A percentile compares a stretch with the other conserved stretches of the same genome.
These are phyloP conservation scores for Camellia lanceoleosa DNA, from an alignment of 148 eudicot genomes.

Conservation along the genomic window DNA sequence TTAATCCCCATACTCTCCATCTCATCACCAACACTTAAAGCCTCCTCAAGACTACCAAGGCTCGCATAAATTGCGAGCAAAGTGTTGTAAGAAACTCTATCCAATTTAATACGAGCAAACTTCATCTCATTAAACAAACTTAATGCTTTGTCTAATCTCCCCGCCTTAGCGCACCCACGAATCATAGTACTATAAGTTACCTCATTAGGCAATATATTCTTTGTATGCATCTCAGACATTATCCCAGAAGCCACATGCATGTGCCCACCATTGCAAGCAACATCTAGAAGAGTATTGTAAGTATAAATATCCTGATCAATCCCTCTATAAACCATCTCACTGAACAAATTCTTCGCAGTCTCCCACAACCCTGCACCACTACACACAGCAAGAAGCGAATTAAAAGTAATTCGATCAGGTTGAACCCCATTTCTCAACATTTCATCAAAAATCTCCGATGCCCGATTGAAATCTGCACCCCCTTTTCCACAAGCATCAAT, in stretches of 20 bases:
- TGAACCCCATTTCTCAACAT: conserved; percentile 61
- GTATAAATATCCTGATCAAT: conserved; percentile 90
- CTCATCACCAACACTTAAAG: conserved; percentile 63
- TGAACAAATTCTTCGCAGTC: conserved; percentile 60
- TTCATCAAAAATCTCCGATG: conserved; percentile 56
- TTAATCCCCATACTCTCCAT: conserved; percentile 80
- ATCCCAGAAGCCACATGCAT: conserved; percentile 68
- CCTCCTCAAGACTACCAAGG: conserved; percentile 86
- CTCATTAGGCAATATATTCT: conserved; percentile 74
- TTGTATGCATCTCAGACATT: conserved; percentile 74
- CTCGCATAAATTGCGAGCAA: conserved; percentile 73
- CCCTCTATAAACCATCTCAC: conserved; percentile 71
- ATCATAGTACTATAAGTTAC: conserved; percentile 91
- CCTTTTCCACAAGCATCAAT: conserved; percentile 97
- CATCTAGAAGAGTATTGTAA: conserved; percentile 86
- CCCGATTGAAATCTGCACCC: conserved; percentile 62
- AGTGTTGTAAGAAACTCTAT: conserved; percentile 83
- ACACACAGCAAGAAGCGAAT: conserved; percentile 86
- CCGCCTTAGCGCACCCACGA: conserved; percentile 84
- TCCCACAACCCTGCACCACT: conserved; percentile 88
- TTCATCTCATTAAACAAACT: conserved; percentile 82
- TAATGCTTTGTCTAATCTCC: conserved; percentile 68
- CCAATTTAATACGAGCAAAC: conserved; percentile 54
- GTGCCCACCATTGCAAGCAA: conserved; percentile 78
- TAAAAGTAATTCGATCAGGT: conserved; percentile 87